Conservation (phyloP, 2,329 filamentous ascomycete genomes). For the Camptophora hylomeconis region DNA sequence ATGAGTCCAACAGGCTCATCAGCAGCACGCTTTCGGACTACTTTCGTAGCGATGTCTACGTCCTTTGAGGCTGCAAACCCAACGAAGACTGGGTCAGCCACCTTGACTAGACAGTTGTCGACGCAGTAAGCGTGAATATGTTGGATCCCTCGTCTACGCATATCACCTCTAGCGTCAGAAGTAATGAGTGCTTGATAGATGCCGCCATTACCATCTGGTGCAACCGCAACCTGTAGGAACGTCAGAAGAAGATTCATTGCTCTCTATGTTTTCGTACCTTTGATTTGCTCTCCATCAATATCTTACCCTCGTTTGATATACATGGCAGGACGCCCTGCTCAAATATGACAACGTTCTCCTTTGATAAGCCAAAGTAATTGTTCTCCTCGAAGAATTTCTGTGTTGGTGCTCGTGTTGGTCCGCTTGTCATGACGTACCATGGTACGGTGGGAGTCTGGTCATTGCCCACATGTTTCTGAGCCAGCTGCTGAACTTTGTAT, state of each 20-base stretch:
- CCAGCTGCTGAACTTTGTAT: slow-evolving; percentile 68
- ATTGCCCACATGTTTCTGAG: slow-evolving; percentile 54
- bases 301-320: slow-evolving; percentile 96
- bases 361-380: slow-evolving; percentile 76
- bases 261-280: slow-evolving; percentile 50
- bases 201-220: slow-evolving; percentile 92
- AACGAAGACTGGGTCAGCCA: slow-evolving; percentile 92
- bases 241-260: slow-evolving; percentile 1
- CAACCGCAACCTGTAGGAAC: slow-evolving; percentile 59
- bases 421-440: slow-evolving; percentile 99
- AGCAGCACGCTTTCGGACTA: slow-evolving; percentile 95
- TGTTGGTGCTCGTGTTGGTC: slow-evolving; percentile 82
- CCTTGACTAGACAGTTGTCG: slow-evolving; percentile 97
- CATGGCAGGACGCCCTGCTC: slow-evolving; percentile 95
- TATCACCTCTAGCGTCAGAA: slow-evolving; percentile 70
- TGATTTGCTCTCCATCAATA: slow-evolving; percentile 78
- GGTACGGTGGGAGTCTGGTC: slow-evolving; percentile 54
- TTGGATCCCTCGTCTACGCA: slow-evolving; percentile 77
- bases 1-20: slow-evolving; percentile 94
- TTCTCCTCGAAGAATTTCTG: slow-evolving; percentile 84
- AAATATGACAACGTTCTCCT: slow-evolving; percentile 81
- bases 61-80: slow-evolving; percentile 79
- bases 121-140: slow-evolving; percentile 98
- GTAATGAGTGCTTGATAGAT: slow-evolving; percentile 84
- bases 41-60: slow-evolving; percentile 95